Conservation (phyloP, 2,329 filamentous ascomycete genomes). For the Colletotrichum orbiculare region DNA sequence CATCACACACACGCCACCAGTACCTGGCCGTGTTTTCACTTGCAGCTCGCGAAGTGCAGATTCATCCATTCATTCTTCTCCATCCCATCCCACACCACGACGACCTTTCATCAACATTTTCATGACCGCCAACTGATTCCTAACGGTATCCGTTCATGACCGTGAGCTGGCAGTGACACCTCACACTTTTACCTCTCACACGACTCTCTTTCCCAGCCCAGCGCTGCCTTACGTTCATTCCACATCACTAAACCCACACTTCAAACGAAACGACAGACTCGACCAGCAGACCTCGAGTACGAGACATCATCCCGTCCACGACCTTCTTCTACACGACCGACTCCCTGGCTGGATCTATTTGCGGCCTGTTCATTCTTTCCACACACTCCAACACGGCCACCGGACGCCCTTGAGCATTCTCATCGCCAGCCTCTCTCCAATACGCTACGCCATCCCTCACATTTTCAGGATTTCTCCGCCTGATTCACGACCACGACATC, state of each 20-base stretch:
- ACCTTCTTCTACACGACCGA: conserved; percentile 12
- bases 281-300: conserved; percentile 8
- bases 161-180: conserved; percentile 35
- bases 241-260: conserved; percentile 9
- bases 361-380: conserved; percentile 35
- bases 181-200: conserved; percentile 23
- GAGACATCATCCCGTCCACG: conserved; percentile 6
- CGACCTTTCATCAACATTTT: conserved; percentile 6
- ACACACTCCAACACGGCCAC: conserved; percentile 19
- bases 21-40: too few species aligned
- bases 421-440: conserved; percentile 12
- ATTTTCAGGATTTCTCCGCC: conserved; percentile 25
- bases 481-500: conserved; percentile 29
- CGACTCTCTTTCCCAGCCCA: conserved; percentile 35
- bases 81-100: neutral
- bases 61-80: conserved; percentile 37
- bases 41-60: conserved; percentile 26
- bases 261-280: conserved; percentile 8
- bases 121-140: conserved; percentile 18
- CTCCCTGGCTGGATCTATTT: conserved; percentile 23
- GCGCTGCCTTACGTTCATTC: conserved; percentile 36
- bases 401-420: conserved; percentile 16
- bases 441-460: conserved; percentile 1
- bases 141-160: conserved; percentile 11
- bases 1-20: conserved; percentile 1